A percentile compares a stretch with the other conserved stretches of the same genome.
These are phyloP conservation scores for Rhizopus sp. DNA, from an alignment of 371 early-diverging fungal genomes.

Conservation along the genomic window DNA sequence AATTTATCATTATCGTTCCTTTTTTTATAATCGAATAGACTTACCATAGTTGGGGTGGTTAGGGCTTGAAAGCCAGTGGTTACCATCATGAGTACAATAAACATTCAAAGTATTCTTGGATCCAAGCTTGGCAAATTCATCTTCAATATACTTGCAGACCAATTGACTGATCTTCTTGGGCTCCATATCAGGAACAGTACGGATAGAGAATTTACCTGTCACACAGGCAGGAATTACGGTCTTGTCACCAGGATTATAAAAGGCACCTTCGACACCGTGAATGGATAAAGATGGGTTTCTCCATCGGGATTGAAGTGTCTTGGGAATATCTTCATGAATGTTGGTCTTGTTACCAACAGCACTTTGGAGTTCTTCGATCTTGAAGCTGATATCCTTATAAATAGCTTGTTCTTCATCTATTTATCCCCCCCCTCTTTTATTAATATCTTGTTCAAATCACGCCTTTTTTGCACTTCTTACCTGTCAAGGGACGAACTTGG, in stretches of 20 bases:
- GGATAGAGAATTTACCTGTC: constrained; percentile 95
- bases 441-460: neutral
- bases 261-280: constrained; percentile 97
- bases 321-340: constrained; percentile 74
- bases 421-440: neutral
- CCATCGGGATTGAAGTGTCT: constrained; percentile 91
- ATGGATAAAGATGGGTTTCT: constrained; percentile 93
- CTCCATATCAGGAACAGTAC: constrained; percentile 91
- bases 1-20: neutral
- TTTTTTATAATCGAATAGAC: constrained; percentile 7
- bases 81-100: constrained; percentile 82
- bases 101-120: constrained; percentile 83
- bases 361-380: constrained; percentile 73
- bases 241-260: constrained; percentile 92
- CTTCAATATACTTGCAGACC: constrained; percentile 72
- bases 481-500: constrained; percentile 84
- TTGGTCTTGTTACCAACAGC: constrained; percentile 82
- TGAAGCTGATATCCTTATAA: constrained; percentile 84
- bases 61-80: constrained; percentile 92
- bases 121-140: constrained; percentile 86
- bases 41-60: constrained; percentile 89
- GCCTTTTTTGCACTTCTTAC: constrained; percentile 29
- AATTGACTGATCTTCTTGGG: constrained; percentile 77
- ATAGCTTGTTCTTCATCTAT: constrained; percentile 72
- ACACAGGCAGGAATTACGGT: constrained; percentile 97